Evolutionary conservation across 345 rosid species (phyloP), one percentile per base, ranked within the genome.

Genomic region (Camelina neglecta): DNA sequence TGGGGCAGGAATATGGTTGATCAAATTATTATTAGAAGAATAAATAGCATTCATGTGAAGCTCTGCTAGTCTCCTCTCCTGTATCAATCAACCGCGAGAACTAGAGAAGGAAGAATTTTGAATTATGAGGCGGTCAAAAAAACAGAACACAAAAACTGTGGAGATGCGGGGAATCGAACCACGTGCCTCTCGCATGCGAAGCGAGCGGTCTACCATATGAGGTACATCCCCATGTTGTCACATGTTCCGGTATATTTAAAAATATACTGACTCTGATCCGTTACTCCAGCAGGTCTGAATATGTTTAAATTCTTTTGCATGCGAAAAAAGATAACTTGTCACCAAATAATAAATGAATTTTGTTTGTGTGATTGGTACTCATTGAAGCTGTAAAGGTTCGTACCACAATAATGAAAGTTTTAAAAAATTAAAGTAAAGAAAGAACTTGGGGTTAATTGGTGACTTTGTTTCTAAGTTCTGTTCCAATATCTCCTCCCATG

Each of bases 201-300:
- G 97, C 96, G 93, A 92, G 92, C 89, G 94, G 96, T 95, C 97
- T 90, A 90, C 98, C 96, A 89, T 87, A 83, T 90, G 96, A 93
- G 96, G 95, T 90, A 90, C 96, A 88, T 74, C 85, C 86, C 85
- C 84, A 5, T 24, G 1, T 8, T 8, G 12, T 0, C 1, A 0
- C 0, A 1, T 2, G 0, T 1, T 0, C 0, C 9, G 0, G 3
- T 31, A 6, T 36, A 0, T 0, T n/a, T 1, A 0, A 2, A 9
- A 0, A 1, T n/a, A n/a, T n/a, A n/a, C n/a, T n/a, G n/a, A n/a
- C n/a, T 3, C 5, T 1, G 6, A 13, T 13, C 13, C 10, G 44
- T 10, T 11, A 39, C 4, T 9, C 11, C 12, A 39, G 10, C 10
- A 39, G 11, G 10, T 39, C 10, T 39, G 4, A 39, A 39, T 39